A percentile compares a stretch with the other conserved stretches of the same genome.
Evolutionary conservation across 768 basidiomycete species (phyloP).

Genomic region (Termitomyces sp.): DNA sequence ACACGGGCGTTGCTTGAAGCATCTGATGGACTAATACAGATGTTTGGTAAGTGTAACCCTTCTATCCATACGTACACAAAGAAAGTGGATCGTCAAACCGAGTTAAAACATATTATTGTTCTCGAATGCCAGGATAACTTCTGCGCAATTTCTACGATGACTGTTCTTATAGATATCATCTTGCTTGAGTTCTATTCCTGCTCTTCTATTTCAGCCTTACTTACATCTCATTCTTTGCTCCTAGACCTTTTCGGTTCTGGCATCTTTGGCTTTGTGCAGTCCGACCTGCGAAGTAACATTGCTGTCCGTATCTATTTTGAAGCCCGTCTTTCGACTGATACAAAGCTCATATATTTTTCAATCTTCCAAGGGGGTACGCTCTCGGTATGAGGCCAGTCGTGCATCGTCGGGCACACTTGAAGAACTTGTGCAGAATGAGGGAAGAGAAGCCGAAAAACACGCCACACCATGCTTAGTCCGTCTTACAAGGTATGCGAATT

Average conservation of each 20-base stretch:
- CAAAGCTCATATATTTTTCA: neutral
- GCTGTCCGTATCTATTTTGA: conserved; percentile 34
- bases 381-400: conserved; percentile 39
- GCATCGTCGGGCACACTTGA: conserved; percentile 55
- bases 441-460: conserved; percentile 35
- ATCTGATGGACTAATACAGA: conserved; percentile 74
- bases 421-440: conserved; percentile 52
- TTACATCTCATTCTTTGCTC: neutral
- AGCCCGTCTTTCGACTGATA: neutral
- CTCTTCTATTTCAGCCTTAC: neutral
- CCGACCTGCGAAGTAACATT: conserved; percentile 67
- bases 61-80: conserved; percentile 3
- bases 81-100: neutral
- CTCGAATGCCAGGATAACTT: neutral
- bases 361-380: conserved; percentile 58
- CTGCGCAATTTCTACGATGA: neutral
- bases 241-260: conserved; percentile 65
- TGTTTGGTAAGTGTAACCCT: conserved; percentile 54
- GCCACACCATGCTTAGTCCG: conserved; percentile 63
- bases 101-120: conserved; percentile 1
- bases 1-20: conserved; percentile 81
- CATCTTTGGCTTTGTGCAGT: conserved; percentile 72
- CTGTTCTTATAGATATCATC: neutral
- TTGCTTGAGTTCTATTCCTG: neutral
- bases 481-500: conserved; percentile 51